phyloP scores from a whole-genome alignment of 73 alveolate genomes.

The Tetrahymena elliotti region DNA sequence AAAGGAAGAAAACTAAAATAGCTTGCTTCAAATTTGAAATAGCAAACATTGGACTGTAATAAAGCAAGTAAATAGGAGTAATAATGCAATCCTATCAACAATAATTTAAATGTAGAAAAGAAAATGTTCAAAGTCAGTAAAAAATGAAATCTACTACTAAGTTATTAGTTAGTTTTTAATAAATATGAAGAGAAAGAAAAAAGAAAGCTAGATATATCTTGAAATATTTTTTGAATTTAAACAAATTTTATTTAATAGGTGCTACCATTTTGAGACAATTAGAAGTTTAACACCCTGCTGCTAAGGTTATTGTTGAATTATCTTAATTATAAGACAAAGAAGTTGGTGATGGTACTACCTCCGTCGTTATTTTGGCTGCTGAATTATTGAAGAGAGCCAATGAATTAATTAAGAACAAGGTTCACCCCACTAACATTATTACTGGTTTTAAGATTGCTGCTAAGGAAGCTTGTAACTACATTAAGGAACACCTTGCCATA shows the following conservation, averaged over 20 bases:
- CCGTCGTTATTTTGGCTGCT: conserved; percentile 97
- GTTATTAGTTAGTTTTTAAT: no score
- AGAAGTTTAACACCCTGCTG: conserved; percentile 99
- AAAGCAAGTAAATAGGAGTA: neutral
- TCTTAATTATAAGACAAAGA: conserved; percentile 92
- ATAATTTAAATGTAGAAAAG: neutral
- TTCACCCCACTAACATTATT: conserved; percentile 97
- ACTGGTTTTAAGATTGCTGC: conserved; percentile 92
- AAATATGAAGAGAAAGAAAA: no score
- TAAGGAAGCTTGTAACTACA: conserved; percentile 71
- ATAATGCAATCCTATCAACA: neutral
- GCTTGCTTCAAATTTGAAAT: neutral
- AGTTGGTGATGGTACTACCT: conserved; percentile 99
- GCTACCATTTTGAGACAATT: conserved; percentile 95
- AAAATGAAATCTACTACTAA: neutral
- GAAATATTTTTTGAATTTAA: no score
- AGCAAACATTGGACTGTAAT: neutral
- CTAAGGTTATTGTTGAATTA: conserved; percentile 97
- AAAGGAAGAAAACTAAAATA: neutral
- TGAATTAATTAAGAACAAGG: conserved; percentile 92
- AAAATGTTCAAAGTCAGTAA: neutral
- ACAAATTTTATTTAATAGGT: conserved; percentile 18
- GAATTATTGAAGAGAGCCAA: conserved; percentile 96
- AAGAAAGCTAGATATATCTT: neutral
- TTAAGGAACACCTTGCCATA: conserved; percentile 67